These are phyloP conservation scores for Sphagnum fallax DNA, from an alignment of 228 moss, liverwort and hornwort species.

Conservation along the genomic window DNA sequence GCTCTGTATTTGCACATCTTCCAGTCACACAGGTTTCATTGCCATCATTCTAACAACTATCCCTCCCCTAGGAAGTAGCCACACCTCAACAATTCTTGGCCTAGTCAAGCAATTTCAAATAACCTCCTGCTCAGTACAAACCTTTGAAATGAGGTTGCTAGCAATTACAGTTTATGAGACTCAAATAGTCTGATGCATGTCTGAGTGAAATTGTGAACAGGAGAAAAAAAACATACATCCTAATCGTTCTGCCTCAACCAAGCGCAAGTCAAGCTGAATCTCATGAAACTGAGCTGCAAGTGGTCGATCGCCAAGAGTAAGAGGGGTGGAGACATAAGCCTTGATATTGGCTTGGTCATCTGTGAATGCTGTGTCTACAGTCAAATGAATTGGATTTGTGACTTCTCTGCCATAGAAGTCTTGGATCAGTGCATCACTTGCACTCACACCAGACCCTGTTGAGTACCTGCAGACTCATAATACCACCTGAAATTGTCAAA, in stretches of 20 bases:
- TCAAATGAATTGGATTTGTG: slow-evolving; percentile 85
- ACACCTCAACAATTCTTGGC: too few relatives aligned
- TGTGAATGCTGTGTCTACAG: slow-evolving; percentile 81
- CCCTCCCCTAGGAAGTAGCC: too few relatives aligned
- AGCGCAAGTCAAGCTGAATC: slow-evolving; percentile 90
- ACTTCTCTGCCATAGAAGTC: slow-evolving; percentile 96
- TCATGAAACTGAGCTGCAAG: slow-evolving; percentile 97
- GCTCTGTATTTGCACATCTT: too few relatives aligned
- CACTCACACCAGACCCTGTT: slow-evolving; percentile 80
- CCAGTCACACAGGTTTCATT: too few relatives aligned
- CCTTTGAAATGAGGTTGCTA: too few relatives aligned
- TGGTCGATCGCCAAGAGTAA: slow-evolving; percentile 91
- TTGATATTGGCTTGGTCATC: slow-evolving; percentile 87
- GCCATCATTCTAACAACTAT: too few relatives aligned
- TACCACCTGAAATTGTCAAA: too few relatives aligned
- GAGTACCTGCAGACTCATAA: slow-evolving; percentile 56
- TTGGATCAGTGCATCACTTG: slow-evolving; percentile 92
- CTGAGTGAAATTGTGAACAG: background rate
- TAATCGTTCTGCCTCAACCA: slow-evolving; percentile 96
- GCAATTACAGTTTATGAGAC: too few relatives aligned
- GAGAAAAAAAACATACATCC: slow-evolving; percentile 54
- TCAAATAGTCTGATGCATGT: too few relatives aligned
- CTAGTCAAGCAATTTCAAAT: too few relatives aligned
- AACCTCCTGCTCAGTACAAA: too few relatives aligned
- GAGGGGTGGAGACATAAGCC: slow-evolving; percentile 87